Evolutionary conservation across 495 filamentous ascomycete genomes (phyloP).

Genomic region (Cercophora scortea): DNA sequence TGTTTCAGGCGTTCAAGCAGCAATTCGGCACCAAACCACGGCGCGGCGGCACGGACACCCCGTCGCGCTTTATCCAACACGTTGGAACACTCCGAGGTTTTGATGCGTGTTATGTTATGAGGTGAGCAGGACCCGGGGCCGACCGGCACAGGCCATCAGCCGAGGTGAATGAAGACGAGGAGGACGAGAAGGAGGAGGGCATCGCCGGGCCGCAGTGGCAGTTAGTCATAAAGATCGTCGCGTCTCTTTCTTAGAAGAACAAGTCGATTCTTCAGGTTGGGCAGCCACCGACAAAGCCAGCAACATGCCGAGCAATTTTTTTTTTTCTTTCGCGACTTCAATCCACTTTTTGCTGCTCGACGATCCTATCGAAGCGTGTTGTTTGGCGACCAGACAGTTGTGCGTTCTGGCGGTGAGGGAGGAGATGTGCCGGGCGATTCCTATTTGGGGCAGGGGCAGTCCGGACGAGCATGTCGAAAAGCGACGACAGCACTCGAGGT

Average conservation of each 20-base stretch:
- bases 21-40: too few species aligned
- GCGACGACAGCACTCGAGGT: neutral
- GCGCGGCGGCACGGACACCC: too few species aligned
- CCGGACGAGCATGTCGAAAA: neutral
- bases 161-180: neutral
- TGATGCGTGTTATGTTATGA: too few species aligned
- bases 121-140: too few species aligned
- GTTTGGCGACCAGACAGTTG: neutral
- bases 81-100: too few species aligned
- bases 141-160: too few species aligned
- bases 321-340: neutral
- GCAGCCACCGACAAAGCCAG: neutral
- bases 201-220: neutral
- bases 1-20: too few species aligned
- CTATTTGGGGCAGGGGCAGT: neutral
- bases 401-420: neutral
- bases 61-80: too few species aligned
- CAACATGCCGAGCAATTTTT: neutral
- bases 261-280: neutral
- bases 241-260: neutral
- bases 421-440: neutral
- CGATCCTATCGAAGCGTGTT: neutral
- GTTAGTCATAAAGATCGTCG: neutral
- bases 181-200: neutral
- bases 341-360: neutral